Conservation (phyloP, 768 basidiomycete species). For the Pilatotrama ljubarskyi region DNA sequence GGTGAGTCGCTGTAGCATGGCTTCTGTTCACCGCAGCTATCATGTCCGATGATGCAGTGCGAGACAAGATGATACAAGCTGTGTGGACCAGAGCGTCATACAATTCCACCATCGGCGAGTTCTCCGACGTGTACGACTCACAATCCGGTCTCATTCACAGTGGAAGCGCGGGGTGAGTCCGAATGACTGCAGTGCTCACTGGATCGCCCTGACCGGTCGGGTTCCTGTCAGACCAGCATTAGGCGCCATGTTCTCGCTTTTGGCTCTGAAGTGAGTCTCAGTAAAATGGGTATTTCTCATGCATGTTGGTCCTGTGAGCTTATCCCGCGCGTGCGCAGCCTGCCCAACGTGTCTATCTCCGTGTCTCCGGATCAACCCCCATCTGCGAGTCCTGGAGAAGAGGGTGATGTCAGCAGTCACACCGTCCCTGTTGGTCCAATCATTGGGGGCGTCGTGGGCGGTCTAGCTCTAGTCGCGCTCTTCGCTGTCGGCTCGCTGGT, state of each 20-base stretch:
- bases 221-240: slow-evolving; percentile 6
- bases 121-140: slow-evolving; percentile 5
- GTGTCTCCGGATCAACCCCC: too few species aligned
- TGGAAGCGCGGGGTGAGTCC: slow-evolving; percentile 1
- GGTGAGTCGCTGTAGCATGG: slow-evolving; percentile 7
- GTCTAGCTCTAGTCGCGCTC: too few species aligned
- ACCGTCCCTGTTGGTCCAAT: too few species aligned
- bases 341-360: slow-evolving; percentile 2
- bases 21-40: slow-evolving; percentile 15
- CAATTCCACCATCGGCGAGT: background rate
- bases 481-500: too few species aligned
- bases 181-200: too few species aligned
- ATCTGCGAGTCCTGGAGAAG: too few species aligned
- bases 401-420: too few species aligned
- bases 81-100: slow-evolving; percentile 4
- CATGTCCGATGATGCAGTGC: slow-evolving; percentile 12
- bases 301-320: background rate
- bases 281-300: too few species aligned
- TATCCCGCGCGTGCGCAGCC: background rate
- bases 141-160: background rate
- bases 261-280: slow-evolving; percentile 12
- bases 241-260: slow-evolving; percentile 12
- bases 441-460: too few species aligned
- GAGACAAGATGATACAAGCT: slow-evolving; percentile 6
- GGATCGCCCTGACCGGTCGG: too few species aligned